These are phyloP conservation scores for Candolleomyces eurysporus DNA, from an alignment of 768 basidiomycete species.

Conservation along the genomic window DNA sequence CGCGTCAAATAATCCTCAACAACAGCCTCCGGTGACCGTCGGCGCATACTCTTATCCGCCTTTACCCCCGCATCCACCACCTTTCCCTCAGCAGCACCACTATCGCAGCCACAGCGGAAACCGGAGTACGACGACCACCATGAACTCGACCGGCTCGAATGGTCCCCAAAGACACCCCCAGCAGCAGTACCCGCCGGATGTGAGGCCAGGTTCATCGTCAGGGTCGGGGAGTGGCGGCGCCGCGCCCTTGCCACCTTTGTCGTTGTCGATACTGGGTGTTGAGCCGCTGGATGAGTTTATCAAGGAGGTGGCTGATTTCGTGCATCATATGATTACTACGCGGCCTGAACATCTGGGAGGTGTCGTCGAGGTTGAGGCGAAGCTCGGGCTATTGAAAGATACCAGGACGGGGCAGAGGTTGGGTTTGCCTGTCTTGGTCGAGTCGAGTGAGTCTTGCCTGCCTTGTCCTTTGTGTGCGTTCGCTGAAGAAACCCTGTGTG, in stretches of 20 bases:
- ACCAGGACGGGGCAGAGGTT: constrained; percentile 50
- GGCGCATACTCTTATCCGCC: too few species aligned
- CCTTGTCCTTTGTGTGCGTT: constrained; percentile 5
- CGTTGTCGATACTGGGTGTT: constrained; percentile 80
- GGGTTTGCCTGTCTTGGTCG: constrained; percentile 70
- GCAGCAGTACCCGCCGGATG: neutral
- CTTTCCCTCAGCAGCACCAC: too few species aligned
- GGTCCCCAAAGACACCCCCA: neutral
- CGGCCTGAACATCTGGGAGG: constrained; percentile 49
- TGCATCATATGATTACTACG: constrained; percentile 66
- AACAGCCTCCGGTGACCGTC: too few species aligned
- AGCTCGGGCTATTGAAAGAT: constrained; percentile 74
- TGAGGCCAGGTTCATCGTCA: neutral
- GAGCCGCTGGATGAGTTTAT: constrained; percentile 95
- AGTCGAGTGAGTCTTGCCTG: constrained; percentile 65
- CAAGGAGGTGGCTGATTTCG: constrained; percentile 86
- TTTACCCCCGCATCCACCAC: too few species aligned
- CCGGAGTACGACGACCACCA: too few species aligned
- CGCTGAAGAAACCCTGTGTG: neutral
- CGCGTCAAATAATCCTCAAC: too few species aligned
- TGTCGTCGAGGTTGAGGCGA: constrained; percentile 86
- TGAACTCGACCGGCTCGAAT: too few species aligned
- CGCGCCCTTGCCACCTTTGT: constrained; percentile 54
- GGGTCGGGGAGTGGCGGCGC: neutral
- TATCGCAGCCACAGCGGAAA: too few species aligned